phyloP scores from a whole-genome alignment of 345 rosid species.

The Acer negundo region DNA sequence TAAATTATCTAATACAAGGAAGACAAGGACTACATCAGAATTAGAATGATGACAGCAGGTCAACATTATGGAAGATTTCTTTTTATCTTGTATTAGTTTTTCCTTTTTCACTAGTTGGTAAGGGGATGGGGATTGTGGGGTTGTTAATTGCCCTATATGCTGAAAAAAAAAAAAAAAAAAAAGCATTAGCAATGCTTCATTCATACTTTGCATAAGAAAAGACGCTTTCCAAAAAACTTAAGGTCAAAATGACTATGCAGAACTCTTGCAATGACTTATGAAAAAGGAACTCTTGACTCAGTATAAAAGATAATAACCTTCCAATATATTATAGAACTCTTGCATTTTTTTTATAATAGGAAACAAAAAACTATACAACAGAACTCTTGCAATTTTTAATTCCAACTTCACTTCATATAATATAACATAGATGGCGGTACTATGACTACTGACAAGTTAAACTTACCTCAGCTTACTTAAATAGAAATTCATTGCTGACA shows the following conservation, averaged over 20 bases:
- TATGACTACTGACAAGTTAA: neutral
- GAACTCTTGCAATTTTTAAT: neutral
- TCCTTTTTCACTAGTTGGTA: neutral
- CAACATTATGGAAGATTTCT: neutral
- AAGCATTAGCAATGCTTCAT: neutral
- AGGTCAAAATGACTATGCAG: neutral
- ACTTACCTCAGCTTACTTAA: slow-evolving; percentile 72
- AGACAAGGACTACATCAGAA: neutral
- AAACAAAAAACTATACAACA: neutral
- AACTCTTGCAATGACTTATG: too few species aligned
- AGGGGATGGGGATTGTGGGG: neutral
- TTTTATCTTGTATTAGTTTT: neutral
- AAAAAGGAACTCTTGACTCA: neutral
- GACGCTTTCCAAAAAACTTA: neutral
- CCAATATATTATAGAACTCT: neutral
- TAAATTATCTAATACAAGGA: neutral
- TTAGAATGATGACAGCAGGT: neutral
- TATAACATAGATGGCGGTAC: neutral
- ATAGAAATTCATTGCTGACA: slow-evolving; percentile 77
- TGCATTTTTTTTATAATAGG: neutral
- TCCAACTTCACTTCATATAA: neutral
- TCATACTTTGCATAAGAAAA: neutral
- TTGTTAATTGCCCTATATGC: neutral
- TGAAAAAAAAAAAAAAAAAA: neutral
- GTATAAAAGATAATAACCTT: slow-evolving; percentile 5